phyloP scores from a whole-genome alignment of 768 basidiomycete genomes.

The Boletus subcaerulescens region DNA sequence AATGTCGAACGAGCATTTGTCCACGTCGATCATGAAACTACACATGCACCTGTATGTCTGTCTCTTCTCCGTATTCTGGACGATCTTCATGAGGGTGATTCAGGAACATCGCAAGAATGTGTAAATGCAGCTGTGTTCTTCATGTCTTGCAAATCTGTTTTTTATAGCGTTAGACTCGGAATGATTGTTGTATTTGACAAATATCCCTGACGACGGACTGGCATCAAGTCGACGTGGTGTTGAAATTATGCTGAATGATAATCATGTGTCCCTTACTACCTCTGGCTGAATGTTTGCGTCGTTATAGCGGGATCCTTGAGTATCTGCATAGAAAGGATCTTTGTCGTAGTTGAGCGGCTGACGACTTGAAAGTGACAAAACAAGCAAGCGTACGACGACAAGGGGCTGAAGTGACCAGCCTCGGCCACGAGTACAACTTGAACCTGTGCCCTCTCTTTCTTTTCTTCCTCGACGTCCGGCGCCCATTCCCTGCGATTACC shows the following conservation, averaged over 20 bases:
- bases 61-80: not conserved
- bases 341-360: slow-evolving; percentile 19
- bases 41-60: slow-evolving; percentile 60
- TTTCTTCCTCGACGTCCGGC: slow-evolving; percentile 6
- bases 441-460: not conserved
- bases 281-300: not conserved
- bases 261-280: not conserved
- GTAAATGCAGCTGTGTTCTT: not conserved
- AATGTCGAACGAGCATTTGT: slow-evolving; percentile 93
- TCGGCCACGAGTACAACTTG: slow-evolving; percentile 9
- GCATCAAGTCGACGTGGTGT: not conserved
- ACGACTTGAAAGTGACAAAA: slow-evolving; percentile 31
- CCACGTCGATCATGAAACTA: slow-evolving; percentile 91
- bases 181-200: not conserved
- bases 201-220: not conserved
- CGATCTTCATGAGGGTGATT: not conserved
- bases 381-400: slow-evolving; percentile 16
- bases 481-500: not conserved
- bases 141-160: not conserved
- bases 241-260: slow-evolving; percentile 1
- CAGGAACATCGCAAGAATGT: slow-evolving; percentile 46
- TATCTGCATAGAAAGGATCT: not conserved
- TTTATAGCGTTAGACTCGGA: not conserved
- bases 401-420: slow-evolving; percentile 3
- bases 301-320: not conserved